Base-by-base conservation (phyloP, 139 green algal species). In the Edaphochlamys debaryana region DNA sequence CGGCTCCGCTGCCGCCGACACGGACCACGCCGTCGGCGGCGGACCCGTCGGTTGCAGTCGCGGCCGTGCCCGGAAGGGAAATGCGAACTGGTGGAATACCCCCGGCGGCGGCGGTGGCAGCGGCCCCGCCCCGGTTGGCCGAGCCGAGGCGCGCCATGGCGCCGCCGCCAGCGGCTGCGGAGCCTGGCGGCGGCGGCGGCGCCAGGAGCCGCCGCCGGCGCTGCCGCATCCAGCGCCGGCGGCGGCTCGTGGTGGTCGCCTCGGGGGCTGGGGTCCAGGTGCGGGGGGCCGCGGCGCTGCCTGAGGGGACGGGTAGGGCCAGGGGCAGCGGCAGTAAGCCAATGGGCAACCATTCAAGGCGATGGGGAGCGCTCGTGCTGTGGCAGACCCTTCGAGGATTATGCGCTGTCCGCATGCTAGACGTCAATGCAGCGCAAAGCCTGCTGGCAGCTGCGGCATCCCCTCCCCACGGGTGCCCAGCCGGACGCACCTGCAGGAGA, bases 151-250 rank as follows among this genome's bases (percentile, higher is more conserved):
- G 72, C 13, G 52, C 36, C 36, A 32, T 22, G 15, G n/a, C 56
- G 25, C 7, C 45, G 19, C 2, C 45, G n/a, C 45, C 52, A 41
- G 37, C 19, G 48, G 67, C 67, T 11, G 17, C 7, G 48, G 20
- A 4, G 48, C n/a, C 15, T 22, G 50, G 2, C 19, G 60, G 45
- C 70, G n/a, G 20, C 9, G 72, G 25, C 54, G 52, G 67, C 3
- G 32, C 48, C 0, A 41, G 67, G 50, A 79, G 69, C 70, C 77
- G 63, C 56, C 85, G 79, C 37, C 79, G 50, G 3, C 79, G 79
- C 79, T 83, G 71, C 50, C 85, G 70, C 41, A 83, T 40, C 85
- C 85, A 86, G 48, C 78, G 73, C 15, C 85, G 79, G 11, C 85
- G 79, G 7, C 79, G 50, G 54, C 71, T 83, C 40, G 52, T 74